These are phyloP conservation scores for Coriolopsis trogii DNA, from an alignment of 1,284 basidiomycete genomes.

Conservation along the genomic window DNA sequence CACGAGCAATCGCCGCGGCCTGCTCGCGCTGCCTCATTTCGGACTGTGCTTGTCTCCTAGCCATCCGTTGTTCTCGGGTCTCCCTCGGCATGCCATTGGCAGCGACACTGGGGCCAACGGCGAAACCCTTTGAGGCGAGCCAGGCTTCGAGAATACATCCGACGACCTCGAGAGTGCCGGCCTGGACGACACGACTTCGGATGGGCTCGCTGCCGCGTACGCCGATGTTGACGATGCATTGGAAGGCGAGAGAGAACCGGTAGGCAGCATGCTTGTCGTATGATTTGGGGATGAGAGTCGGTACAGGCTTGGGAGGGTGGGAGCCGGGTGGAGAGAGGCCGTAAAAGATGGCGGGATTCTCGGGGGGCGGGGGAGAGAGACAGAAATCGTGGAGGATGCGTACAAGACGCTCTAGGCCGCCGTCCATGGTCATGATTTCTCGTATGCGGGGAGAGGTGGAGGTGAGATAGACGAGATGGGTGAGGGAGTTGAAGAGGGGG, in stretches of 20 bases:
- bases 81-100: constrained; percentile 67
- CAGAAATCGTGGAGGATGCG: constrained; percentile 91
- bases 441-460: constrained; percentile 97
- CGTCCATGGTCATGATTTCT: constrained; percentile 97
- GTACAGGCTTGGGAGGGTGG: constrained; percentile 52
- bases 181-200: constrained; percentile 92
- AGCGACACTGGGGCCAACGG: constrained; percentile 69
- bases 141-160: constrained; percentile 95
- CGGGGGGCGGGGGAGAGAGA: constrained; percentile 73
- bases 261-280: constrained; percentile 87
- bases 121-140: constrained; percentile 83
- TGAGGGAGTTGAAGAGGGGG: constrained; percentile 95
- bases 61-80: constrained; percentile 69
- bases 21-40: constrained; percentile 62
- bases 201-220: constrained; percentile 95
- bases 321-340: constrained; percentile 67
- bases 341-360: constrained; percentile 72
- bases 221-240: constrained; percentile 97
- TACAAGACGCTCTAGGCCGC: constrained; percentile 94
- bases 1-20: constrained; percentile 57
- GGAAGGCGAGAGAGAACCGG: constrained; percentile 91
- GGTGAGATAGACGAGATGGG: constrained; percentile 95
- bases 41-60: constrained; percentile 54
- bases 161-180: constrained; percentile 93
- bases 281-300: constrained; percentile 64